phyloP scores from a whole-genome alignment of 805 yeast genomes.

The Lachancea lanzarotensis region DNA sequence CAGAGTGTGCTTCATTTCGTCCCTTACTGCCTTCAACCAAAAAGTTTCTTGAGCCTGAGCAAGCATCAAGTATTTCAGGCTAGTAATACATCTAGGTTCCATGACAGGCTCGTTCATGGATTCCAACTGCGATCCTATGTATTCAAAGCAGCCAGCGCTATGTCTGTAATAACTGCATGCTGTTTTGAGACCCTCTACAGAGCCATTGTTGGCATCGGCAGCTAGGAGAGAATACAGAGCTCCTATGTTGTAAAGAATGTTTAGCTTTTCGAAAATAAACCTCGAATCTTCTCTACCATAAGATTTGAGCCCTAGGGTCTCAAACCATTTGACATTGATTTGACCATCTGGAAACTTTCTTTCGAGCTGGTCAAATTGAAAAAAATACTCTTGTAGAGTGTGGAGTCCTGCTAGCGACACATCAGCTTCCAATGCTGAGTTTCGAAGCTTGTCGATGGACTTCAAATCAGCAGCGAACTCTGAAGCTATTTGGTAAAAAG shows the following conservation, averaged over 20 bases:
- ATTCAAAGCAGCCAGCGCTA: constrained; percentile 62
- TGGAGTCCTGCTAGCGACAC: constrained; percentile 35
- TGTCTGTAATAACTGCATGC: constrained; percentile 61
- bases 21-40: constrained; percentile 61
- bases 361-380: constrained; percentile 38
- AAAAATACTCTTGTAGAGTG: constrained; percentile 41
- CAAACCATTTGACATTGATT: constrained; percentile 65
- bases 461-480: constrained; percentile 39
- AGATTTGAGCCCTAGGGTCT: constrained; percentile 53
- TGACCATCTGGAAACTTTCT: constrained; percentile 60
- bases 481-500: constrained; percentile 40
- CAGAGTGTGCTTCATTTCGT: constrained; percentile 46
- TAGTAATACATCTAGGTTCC: constrained; percentile 42
- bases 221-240: constrained; percentile 57
- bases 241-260: constrained; percentile 64
- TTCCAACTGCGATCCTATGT: constrained; percentile 23
- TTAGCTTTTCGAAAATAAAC: constrained; percentile 52
- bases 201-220: constrained; percentile 35
- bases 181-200: constrained; percentile 50
- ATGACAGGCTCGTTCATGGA: constrained; percentile 27
- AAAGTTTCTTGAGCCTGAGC: constrained; percentile 87
- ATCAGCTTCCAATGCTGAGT: constrained; percentile 33
- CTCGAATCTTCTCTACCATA: constrained; percentile 45
- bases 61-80: constrained; percentile 48
- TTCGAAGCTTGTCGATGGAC: constrained; percentile 40